A percentile compares a stretch with the other conserved stretches of the same genome.
These are phyloP conservation scores for Oenanthe javanica DNA, from an alignment of 140 eudicot species.

Conservation along the genomic window DNA sequence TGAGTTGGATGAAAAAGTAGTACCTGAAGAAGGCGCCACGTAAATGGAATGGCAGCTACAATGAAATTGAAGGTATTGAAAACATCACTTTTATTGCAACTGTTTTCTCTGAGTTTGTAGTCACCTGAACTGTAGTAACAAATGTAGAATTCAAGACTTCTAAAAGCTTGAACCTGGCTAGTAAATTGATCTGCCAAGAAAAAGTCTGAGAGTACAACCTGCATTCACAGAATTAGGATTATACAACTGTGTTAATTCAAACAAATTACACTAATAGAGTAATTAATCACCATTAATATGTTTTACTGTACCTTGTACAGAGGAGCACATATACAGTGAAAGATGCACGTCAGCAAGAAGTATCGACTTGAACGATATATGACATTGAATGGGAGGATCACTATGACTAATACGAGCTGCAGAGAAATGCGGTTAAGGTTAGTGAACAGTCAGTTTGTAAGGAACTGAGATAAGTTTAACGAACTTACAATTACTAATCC, in stretches of 20 bases:
- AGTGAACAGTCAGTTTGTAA: background rate
- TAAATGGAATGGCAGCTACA: constrained; percentile 32
- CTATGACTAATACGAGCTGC: constrained; percentile 44
- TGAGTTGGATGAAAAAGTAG: background rate
- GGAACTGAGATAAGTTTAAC: background rate
- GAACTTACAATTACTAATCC: constrained; percentile 42
- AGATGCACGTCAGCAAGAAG: constrained; percentile 37
- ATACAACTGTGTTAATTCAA: background rate
- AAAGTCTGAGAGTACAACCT: constrained; percentile 13
- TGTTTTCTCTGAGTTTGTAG: constrained; percentile 30
- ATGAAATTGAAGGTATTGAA: constrained; percentile 21
- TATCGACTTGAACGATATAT: constrained; percentile 10
- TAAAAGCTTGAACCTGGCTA: constrained; percentile 41
- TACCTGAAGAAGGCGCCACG: constrained; percentile 33
- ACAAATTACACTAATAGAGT: background rate
- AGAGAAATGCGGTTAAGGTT: background rate
- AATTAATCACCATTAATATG: background rate
- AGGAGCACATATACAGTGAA: constrained; percentile 58
- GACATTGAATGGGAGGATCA: constrained; percentile 35
- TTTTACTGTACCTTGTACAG: constrained; percentile 26
- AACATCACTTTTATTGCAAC: constrained; percentile 8
- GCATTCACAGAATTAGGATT: background rate
- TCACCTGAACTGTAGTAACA: constrained; percentile 64
- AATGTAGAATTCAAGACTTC: constrained; percentile 46
- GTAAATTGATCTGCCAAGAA: constrained; percentile 18